phyloP scores from a whole-genome alignment of 352 stramenopile species.

The Globisporangium heterothallicum region DNA sequence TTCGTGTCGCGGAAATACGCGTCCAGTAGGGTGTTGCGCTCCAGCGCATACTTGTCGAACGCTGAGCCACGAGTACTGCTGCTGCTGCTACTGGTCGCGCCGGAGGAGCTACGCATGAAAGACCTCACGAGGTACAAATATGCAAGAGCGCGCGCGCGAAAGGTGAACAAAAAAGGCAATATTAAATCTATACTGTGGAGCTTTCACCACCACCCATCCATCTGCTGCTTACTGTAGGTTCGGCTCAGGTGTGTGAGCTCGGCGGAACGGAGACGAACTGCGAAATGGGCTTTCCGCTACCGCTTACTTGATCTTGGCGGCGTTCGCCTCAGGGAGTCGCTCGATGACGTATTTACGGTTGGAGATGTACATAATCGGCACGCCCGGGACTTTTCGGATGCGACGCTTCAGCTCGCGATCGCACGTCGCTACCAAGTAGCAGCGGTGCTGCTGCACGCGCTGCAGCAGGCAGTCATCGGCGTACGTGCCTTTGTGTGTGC shows the following conservation, averaged over 20 bases:
- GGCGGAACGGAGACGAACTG: no score
- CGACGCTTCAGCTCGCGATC: constrained; percentile 98
- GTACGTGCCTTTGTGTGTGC: constrained; percentile 98
- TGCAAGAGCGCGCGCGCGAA: no score
- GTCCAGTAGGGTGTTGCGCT: constrained; percentile 31
- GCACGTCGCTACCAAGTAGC: constrained; percentile 99
- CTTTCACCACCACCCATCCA: not conserved
- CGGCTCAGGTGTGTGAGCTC: no score
- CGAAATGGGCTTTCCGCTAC: no score
- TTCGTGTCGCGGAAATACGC: constrained; percentile 36
- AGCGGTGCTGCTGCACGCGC: constrained; percentile 92
- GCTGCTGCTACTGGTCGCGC: no score
- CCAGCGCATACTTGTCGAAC: constrained; percentile 6
- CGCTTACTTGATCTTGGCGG: constrained; percentile 81
- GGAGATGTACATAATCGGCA: constrained; percentile 99
- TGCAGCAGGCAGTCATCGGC: constrained; percentile 98
- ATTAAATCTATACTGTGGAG: constrained; percentile 17
- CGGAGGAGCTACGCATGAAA: no score
- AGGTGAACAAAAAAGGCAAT: no score
- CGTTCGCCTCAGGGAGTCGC: constrained; percentile 96
- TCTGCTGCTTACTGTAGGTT: no score
- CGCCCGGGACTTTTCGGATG: constrained; percentile 98
- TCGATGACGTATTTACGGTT: constrained; percentile 99
- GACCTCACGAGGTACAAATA: no score
- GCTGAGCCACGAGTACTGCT: no score